Conservation (phyloP, 164 flowering plant genomes). For the Chimonanthus salicifolius region DNA sequence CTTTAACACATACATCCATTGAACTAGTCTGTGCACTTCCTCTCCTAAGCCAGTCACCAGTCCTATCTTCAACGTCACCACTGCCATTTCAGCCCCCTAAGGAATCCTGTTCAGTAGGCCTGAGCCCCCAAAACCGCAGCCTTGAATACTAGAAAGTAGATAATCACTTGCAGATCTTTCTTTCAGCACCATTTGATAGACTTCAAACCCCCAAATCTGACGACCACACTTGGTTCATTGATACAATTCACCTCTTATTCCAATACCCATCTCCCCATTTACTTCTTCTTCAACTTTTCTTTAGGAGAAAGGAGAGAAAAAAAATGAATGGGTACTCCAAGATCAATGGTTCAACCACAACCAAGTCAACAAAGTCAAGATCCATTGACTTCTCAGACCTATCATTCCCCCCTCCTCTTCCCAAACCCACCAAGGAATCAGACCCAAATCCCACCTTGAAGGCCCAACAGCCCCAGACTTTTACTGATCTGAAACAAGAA, state of each 20-base stretch:
- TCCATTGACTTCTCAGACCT: slow-evolving; percentile 46
- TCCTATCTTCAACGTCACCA: background rate
- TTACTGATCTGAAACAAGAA: slow-evolving; percentile 16
- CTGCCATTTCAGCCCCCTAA: background rate
- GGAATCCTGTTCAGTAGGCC: no score
- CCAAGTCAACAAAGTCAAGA: slow-evolving; percentile 37
- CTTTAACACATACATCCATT: no score
- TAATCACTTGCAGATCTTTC: background rate
- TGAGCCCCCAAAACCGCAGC: background rate
- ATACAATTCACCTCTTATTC: background rate
- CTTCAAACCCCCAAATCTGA: background rate
- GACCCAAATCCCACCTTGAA: slow-evolving; percentile 6
- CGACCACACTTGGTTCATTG: background rate
- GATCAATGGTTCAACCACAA: slow-evolving; percentile 21
- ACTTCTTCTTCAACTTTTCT: background rate
- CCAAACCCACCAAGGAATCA: slow-evolving; percentile 7
- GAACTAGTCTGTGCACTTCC: background rate
- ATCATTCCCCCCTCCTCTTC: slow-evolving; percentile 12
- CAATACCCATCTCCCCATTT: background rate
- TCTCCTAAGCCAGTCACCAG: background rate
- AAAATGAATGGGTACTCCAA: slow-evolving; percentile 48
- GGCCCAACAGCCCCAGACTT: slow-evolving; percentile 12
- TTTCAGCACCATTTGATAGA: background rate
- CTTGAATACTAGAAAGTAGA: background rate
- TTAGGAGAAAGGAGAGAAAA: no score